Conservation (phyloP, 768 basidiomycete species). For the Goffeauzyma gilvescens region DNA sequence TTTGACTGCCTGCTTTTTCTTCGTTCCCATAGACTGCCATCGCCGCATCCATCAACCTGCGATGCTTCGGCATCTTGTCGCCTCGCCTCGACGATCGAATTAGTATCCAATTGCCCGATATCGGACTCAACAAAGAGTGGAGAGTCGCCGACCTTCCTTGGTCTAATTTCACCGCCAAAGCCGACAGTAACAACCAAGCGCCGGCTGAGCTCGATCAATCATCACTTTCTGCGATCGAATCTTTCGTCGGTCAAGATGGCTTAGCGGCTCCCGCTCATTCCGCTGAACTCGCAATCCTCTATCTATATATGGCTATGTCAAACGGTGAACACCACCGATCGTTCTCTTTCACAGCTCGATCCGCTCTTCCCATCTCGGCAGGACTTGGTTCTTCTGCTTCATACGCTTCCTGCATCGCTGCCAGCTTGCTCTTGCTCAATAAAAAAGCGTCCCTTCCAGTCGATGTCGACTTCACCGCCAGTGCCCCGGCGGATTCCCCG, state of each 20-base stretch:
- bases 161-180: conserved; percentile 19
- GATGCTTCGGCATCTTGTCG: conserved; percentile 71
- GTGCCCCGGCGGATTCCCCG: too few relatives aligned
- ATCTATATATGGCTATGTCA: conserved; percentile 72
- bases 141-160: conserved; percentile 39
- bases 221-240: conserved; percentile 52
- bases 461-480: too few relatives aligned
- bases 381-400: conserved; percentile 95
- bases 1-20: background rate
- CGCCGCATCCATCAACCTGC: conserved; percentile 82
- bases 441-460: too few relatives aligned
- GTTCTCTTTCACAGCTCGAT: conserved; percentile 39
- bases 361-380: conserved; percentile 80
- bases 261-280: conserved; percentile 26
- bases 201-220: conserved; percentile 52
- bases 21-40: conserved; percentile 54
- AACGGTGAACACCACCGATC: conserved; percentile 38
- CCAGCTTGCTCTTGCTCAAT: conserved; percentile 51
- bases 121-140: conserved; percentile 68
- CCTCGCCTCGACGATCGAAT: conserved; percentile 56
- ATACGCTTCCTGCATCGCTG: conserved; percentile 70
- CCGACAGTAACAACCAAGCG: conserved; percentile 23
- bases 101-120: conserved; percentile 58
- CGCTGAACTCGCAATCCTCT: conserved; percentile 61
- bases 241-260: conserved; percentile 22